Evolutionary conservation across 306 rosid species (phyloP), one percentile per base, ranked within the genome.

Genomic region (Dalbergia cochinchinensis): DNA sequence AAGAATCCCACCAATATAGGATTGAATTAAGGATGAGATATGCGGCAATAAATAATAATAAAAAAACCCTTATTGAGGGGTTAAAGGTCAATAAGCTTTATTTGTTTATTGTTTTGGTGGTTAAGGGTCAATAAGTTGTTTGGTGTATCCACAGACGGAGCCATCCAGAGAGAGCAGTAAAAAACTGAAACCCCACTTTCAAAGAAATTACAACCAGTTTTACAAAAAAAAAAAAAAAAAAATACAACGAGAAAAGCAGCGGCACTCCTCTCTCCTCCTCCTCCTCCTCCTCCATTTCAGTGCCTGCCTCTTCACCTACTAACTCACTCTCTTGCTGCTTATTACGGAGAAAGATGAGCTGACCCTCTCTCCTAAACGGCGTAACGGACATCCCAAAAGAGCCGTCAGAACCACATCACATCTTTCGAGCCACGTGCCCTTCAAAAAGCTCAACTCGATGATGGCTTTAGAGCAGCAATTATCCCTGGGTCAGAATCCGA

Each of bases 381-480:
- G 91, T 89, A 71, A 81, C 82, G 85, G 88, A 76, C 58, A 16
- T 80, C 64, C 19, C 45, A 15, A 51, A 83, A 37, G 81, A 90
- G 83, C 87, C 89, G 92, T 89, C 82, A 79, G 59, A 47, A 76
- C 31, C 11, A 68, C 37, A 18, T 50, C 11, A 68, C 37, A 14
- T 50, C 71, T 45, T 54, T 41, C 16, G 41, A 75, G 87, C 71
- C 91, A 91, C 91, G 92, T 91, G 89, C 15, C 89, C 76, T 54
- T 69, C 62, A 26, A 76, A 76, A 47, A 1, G 26, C 58, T 41
- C 41, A 8, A 26, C n/a, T 42, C 11, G 48, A 44, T 66, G 71
- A 92, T 92, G 97, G 89, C 92, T 78, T 71, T 90, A 57, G 92
- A 86, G 78, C 89, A 77, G 79, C 70, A 74, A 50, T 69, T 87